Base-by-base conservation (phyloP, 2,329 filamentous ascomycete genomes). In the Emericellopsis atlantica region DNA sequence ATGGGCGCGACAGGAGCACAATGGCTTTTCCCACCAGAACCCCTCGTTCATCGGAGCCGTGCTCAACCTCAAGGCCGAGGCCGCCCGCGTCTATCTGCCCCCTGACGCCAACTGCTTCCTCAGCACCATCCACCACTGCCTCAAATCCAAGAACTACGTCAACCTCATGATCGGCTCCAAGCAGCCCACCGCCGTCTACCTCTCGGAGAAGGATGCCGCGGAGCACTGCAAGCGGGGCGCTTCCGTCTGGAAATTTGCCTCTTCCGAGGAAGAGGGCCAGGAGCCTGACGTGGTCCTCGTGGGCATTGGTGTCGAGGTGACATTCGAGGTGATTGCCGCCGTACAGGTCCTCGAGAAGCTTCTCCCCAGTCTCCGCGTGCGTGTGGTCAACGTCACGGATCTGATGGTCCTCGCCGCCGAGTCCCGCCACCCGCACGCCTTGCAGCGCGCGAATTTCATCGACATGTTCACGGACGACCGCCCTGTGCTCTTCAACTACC, bases 131-230 rank as follows among this genome's bases (percentile, higher is more conserved):
- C 60, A 74, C 21, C 77, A 82, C 51, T 79, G 74, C 48, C 59
- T 83, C 9, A 57, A 66, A 31, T 80, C 75, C 1, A 76, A 66
- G 51, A 77, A 79, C 53, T 79, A 81, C 46, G 66, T 81, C 45
- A 83, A 83, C 51, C 64, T 83, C 4, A 76, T 82, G 65, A 76
- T 83, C 34, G 77, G 76, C 16, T 75, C 74, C 14, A 84, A 84
- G 54, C 77, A 82, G 51, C 76, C 75, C 0, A 76, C 74, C 0
- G 67, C 72, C 0, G 72, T 78, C 8, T 82, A 76, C 50, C 64
- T 84, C 2, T 69, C 65, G 1, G 53, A 69, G 0, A 63, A 71
- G n/a, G 73, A 81, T 54, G 79, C 79, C 35, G 72, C 73, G 12
- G 63, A 59, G 26, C 77, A 81, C 54, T 81, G 76, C 49, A 64